phyloP scores from a whole-genome alignment of 2,329 filamentous ascomycete genomes.

The Phaeomoniella chlamydospora region DNA sequence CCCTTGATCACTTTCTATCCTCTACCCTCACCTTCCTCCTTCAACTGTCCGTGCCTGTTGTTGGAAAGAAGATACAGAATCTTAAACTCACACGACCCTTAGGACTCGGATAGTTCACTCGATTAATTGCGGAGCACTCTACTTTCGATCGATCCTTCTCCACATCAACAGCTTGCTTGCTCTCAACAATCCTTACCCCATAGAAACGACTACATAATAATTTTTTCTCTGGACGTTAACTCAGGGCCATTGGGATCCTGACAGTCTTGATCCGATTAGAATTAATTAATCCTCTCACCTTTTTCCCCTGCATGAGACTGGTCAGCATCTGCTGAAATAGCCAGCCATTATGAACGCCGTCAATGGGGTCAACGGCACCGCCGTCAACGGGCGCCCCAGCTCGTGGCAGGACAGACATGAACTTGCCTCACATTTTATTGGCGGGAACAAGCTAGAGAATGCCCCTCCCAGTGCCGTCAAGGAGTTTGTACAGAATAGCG shows the following conservation, averaged over 20 bases:
- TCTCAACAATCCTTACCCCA: too few relatives aligned
- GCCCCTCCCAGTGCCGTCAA: constrained; percentile 78
- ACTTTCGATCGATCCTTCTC: too few relatives aligned
- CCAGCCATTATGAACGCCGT: constrained; percentile 9
- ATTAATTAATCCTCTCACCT: too few relatives aligned
- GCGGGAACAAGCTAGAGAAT: constrained; percentile 73
- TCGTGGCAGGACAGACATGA: constrained; percentile 70
- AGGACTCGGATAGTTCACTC: too few relatives aligned
- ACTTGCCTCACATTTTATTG: constrained; percentile 87
- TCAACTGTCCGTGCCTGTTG: not conserved
- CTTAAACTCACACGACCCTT: too few relatives aligned
- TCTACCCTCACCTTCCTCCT: not conserved
- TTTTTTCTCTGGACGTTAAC: too few relatives aligned
- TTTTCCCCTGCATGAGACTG: not conserved
- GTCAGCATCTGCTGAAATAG: not conserved
- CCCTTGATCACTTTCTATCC: not conserved
- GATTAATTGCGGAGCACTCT: too few relatives aligned
- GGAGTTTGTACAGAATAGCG: constrained; percentile 81
- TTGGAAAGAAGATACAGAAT: too few relatives aligned
- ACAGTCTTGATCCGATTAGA: too few relatives aligned
- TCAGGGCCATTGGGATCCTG: too few relatives aligned
- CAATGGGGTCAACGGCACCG: constrained; percentile 16
- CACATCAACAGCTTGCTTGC: too few relatives aligned
- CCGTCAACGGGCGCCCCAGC: constrained; percentile 38
- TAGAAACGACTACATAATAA: too few relatives aligned